These are phyloP conservation scores for Ophiostoma ulmi DNA, from an alignment of 2,329 filamentous ascomycete species.

Conservation along the genomic window DNA sequence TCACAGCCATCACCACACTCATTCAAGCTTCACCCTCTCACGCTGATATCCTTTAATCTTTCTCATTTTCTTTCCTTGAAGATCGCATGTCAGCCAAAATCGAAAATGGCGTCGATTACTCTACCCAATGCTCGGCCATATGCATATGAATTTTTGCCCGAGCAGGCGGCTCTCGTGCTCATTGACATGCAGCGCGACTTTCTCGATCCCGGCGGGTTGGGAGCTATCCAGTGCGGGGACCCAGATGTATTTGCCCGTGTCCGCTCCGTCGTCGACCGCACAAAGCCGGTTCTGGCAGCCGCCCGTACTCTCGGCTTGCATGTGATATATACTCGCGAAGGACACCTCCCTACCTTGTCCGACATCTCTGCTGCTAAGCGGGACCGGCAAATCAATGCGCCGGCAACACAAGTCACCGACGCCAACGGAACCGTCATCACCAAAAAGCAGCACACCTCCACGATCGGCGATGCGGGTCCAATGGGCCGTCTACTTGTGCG, in stretches of 20 bases:
- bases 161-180: constrained; percentile 46
- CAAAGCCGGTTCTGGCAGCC: constrained; percentile 36
- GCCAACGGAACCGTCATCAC: neutral
- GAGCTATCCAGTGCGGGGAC: constrained; percentile 44
- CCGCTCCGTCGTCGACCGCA: constrained; percentile 41
- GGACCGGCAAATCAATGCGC: neutral
- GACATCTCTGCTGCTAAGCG: neutral
- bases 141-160: neutral
- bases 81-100: neutral
- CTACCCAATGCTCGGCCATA: neutral
- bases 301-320: neutral
- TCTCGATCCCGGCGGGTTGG: constrained; percentile 44
- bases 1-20: neutral
- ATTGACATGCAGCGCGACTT: constrained; percentile 55
- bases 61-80: neutral
- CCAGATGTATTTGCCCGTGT: constrained; percentile 34
- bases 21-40: neutral
- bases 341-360: neutral
- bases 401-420: neutral
- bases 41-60: neutral
- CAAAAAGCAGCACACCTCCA: neutral
- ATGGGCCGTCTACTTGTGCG: neutral
- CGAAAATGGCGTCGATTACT: neutral
- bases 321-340: neutral
- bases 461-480: neutral